Base-by-base conservation (phyloP, 2,329 filamentous ascomycete genomes). In the Diplodia seriata region DNA sequence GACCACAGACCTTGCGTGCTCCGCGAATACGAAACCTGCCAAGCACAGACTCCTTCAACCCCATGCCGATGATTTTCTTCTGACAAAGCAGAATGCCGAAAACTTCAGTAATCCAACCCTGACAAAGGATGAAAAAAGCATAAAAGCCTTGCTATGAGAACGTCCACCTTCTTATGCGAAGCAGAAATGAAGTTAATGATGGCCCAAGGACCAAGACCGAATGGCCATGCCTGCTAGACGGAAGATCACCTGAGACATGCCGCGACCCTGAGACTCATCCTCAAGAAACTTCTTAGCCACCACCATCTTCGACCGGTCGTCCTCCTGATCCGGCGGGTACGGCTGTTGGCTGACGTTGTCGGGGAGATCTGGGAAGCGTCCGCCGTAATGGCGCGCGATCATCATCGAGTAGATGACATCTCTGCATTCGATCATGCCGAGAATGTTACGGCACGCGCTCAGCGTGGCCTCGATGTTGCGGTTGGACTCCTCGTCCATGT, bases 381-480 rank as follows among this genome's bases (percentile, higher is more conserved):
- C 88, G 55, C 91, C 89, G 61, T 93, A 84, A 70, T 94, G 88
- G 31, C 93, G 89, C 18, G 91, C 89, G 67, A 97, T 87, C 9
- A 91, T 92, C 71, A 97, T 90, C 0, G 92, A 95, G 79, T 97
- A 97, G 68, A 97, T 87, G 20, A 97, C 90, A 76, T 97, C 93
- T 65, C 94, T 89, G 74, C 94, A 95, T 80, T 97, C 94, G 29
- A 90, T 87, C 57, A 90, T 90, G 72, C 93, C 91, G 14, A 97
- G 84, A 26, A 94, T 84, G 67, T 85, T 85, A 38, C 92, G 89
- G 77, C 93, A 87, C 63, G 85, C 85, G 4, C 79, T 79, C 36
- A 97, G 81, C 1, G 87, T 86, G 31, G 88, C 85, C 65, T 93
- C 90, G 43, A 92, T 86, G 66, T 85, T 83, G 72, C 85, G 87